phyloP scores from a whole-genome alignment of 768 basidiomycete species.

The Xerocomellus intermedius region DNA sequence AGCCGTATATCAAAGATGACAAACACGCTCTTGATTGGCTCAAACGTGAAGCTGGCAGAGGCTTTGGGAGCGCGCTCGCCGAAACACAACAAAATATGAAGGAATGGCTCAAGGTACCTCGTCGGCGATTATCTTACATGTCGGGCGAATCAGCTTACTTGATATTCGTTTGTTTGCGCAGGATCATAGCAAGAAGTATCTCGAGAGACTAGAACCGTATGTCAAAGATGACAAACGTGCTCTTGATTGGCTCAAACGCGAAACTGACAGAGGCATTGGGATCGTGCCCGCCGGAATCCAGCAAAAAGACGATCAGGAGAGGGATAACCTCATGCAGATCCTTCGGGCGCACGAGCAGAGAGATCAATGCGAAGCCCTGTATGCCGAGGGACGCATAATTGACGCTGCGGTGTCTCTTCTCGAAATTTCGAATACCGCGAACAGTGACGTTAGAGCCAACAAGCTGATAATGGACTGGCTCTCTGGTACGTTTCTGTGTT shows the following conservation, averaged over 20 bases:
- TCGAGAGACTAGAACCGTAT: constrained; percentile 58
- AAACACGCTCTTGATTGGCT: constrained; percentile 81
- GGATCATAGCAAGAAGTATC: constrained; percentile 80
- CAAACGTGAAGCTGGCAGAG: constrained; percentile 69
- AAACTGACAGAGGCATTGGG: constrained; percentile 74
- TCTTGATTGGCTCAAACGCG: constrained; percentile 73
- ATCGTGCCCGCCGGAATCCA: constrained; percentile 37
- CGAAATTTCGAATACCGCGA: too few relatives aligned
- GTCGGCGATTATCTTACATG: constrained; percentile 18
- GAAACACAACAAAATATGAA: too few relatives aligned
- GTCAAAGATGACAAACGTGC: constrained; percentile 80
- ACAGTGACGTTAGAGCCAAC: too few relatives aligned
- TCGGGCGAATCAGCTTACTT: background rate
- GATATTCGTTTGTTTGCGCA: constrained; percentile 26
- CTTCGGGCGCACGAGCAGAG: too few relatives aligned
- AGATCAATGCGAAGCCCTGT: too few relatives aligned
- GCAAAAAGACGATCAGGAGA: too few relatives aligned
- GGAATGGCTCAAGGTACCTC: constrained; percentile 61
- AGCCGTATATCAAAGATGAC: constrained; percentile 69
- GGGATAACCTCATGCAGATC: too few relatives aligned
- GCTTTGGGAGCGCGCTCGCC: constrained; percentile 59
- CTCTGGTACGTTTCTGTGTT: too few relatives aligned
- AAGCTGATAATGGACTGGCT: too few relatives aligned
- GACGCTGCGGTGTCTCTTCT: too few relatives aligned
- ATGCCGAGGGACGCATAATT: too few relatives aligned